Conservation (phyloP, 805 yeast species). For the Monosporozyma yasuniensis region DNA sequence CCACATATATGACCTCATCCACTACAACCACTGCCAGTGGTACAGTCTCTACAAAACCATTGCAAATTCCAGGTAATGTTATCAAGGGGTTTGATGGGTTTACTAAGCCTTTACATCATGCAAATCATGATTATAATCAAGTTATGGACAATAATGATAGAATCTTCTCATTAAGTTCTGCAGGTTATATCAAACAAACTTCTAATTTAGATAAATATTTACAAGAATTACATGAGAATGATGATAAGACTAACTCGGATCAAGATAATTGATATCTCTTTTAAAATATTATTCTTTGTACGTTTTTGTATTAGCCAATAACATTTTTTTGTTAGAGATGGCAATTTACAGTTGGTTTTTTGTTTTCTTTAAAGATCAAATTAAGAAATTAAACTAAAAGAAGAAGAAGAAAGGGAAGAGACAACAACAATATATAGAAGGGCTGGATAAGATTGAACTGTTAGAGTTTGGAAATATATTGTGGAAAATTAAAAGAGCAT, state of each 20-base stretch:
- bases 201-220: conserved; percentile 26
- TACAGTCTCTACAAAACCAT: conserved; percentile 1
- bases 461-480: background rate
- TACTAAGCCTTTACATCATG: conserved; percentile 36
- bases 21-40: background rate
- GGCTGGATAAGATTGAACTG: background rate
- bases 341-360: background rate
- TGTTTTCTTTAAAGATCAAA: background rate
- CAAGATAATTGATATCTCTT: background rate
- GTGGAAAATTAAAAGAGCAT: background rate
- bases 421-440: background rate
- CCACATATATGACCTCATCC: conserved; percentile 27
- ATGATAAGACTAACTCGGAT: background rate
- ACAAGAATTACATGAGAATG: background rate
- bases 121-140: conserved; percentile 10
- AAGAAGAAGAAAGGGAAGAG: background rate
- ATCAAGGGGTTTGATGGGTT: conserved; percentile 88
- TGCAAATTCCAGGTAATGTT: conserved; percentile 45
- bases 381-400: background rate
- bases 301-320: background rate
- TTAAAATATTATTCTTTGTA: background rate
- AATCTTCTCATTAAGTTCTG: conserved; percentile 68
- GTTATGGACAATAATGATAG: conserved; percentile 50
- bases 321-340: background rate
- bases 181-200: conserved; percentile 51